Percentiles rank a stretch among this genome's conserved stretches.
Evolutionary conservation across 2,329 filamentous ascomycete genomes (phyloP).

Genomic region (Cercospora berteroae): DNA sequence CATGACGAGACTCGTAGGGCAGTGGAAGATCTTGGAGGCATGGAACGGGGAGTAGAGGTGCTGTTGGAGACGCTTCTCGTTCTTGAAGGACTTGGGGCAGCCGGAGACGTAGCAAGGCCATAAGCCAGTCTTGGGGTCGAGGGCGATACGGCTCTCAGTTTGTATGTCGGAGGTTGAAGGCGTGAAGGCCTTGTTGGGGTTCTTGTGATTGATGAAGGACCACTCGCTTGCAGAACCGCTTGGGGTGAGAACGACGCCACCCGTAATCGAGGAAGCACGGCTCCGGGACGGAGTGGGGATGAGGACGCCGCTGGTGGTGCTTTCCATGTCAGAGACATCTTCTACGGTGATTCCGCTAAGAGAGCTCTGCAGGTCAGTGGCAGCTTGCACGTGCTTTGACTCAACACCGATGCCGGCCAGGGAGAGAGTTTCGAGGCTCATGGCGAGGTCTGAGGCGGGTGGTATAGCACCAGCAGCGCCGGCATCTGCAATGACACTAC

Average conservation of each 20-base stretch:
- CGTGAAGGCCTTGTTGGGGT: not conserved
- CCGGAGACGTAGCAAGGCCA: conserved; percentile 15
- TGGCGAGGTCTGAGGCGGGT: not conserved
- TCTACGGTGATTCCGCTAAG: conserved; percentile 1
- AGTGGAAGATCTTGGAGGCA: conserved; percentile 17
- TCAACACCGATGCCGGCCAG: not conserved
- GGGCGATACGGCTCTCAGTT: not conserved
- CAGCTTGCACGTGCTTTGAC: not conserved
- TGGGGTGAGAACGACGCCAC: not conserved
- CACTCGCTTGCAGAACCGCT: conserved; percentile 11
- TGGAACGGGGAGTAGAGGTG: conserved; percentile 22
- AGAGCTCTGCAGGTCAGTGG: not conserved
- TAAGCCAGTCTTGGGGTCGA: not conserved
- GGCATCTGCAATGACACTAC: not conserved
- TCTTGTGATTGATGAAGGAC: conserved; percentile 10
- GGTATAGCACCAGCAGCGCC: not conserved
- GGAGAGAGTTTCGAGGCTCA: not conserved
- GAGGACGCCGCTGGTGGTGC: not conserved
- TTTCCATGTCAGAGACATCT: not conserved
- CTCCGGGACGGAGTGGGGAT: conserved; percentile 1
- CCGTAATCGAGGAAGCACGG: conserved; percentile 1
- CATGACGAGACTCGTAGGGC: conserved; percentile 9
- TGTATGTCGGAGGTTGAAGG: not conserved
- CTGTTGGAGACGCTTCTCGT: conserved; percentile 9
- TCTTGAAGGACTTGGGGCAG: conserved; percentile 14